Conservation (phyloP, 352 stramenopile species). For the Nothophytophthora sp. region DNA sequence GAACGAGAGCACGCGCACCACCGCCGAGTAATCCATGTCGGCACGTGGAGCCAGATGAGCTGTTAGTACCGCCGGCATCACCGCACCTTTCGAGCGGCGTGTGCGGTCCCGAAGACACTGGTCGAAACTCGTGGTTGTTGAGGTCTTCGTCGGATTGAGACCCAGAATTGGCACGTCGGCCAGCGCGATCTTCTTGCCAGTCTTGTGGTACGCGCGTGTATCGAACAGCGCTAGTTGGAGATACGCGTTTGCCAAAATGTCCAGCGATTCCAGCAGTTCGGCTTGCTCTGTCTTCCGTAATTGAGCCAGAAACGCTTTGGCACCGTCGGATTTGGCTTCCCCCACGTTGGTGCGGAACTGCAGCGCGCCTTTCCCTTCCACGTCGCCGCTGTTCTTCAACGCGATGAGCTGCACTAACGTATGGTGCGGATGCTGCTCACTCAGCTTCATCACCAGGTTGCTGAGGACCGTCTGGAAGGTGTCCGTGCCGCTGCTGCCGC, state of each 20-base stretch:
- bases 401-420: constrained; percentile 95
- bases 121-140: constrained; percentile 48
- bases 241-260: constrained; percentile 76
- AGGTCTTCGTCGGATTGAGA: constrained; percentile 19
- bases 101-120: constrained; percentile 66
- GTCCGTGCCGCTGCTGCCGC: constrained; percentile 26
- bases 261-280: constrained; percentile 73
- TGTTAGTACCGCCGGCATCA: constrained; percentile 84
- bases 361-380: constrained; percentile 78
- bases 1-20: constrained; percentile 90
- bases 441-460: constrained; percentile 92
- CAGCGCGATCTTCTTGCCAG: constrained; percentile 75
- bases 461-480: constrained; percentile 89
- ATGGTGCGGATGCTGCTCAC: constrained; percentile 96
- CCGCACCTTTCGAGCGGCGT: constrained; percentile 39
- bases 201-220: constrained; percentile 71
- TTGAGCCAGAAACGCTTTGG: constrained; percentile 61
- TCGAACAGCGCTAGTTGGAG: constrained; percentile 82
- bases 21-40: constrained; percentile 82
- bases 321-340: constrained; percentile 71
- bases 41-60: constrained; percentile 57
- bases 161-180: constrained; percentile 55
- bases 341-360: constrained; percentile 84
- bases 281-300: constrained; percentile 50
- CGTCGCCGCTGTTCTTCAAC: constrained; percentile 92